phyloP scores from a whole-genome alignment of 805 yeast species.

The Spathaspora hagerdaliae region DNA sequence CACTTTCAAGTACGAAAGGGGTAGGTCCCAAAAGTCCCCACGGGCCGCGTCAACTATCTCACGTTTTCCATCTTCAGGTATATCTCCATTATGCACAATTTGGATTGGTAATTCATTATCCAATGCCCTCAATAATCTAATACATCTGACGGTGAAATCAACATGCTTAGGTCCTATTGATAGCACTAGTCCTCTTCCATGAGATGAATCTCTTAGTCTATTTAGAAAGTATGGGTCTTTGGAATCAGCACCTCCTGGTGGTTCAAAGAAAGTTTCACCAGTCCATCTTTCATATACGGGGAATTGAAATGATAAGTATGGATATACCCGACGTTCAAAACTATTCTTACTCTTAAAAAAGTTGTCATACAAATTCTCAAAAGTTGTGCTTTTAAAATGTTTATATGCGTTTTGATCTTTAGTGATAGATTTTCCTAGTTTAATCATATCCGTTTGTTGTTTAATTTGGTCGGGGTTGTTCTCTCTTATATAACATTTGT shows the following conservation, averaged over 20 bases:
- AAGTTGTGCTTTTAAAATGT: background rate
- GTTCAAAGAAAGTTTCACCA: constrained; percentile 18
- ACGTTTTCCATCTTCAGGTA: constrained; percentile 20
- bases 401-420: background rate
- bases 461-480: constrained; percentile 2
- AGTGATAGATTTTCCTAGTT: too few species aligned
- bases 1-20: constrained; percentile 20
- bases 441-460: too few species aligned
- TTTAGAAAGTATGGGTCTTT: constrained; percentile 18
- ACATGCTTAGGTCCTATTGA: constrained; percentile 28
- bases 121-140: constrained; percentile 30
- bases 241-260: too few species aligned
- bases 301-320: constrained; percentile 33
- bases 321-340: constrained; percentile 35
- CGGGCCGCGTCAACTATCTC: constrained; percentile 24
- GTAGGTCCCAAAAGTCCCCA: constrained; percentile 19
- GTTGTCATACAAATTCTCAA: background rate
- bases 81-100: constrained; percentile 26
- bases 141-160: too few species aligned
- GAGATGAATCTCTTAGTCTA: constrained; percentile 19
- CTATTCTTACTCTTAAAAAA: constrained; percentile 8
- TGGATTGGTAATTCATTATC: constrained; percentile 33
- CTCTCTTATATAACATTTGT: constrained; percentile 34
- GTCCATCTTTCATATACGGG: constrained; percentile 41
- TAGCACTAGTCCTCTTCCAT: constrained; percentile 33